Conservation (phyloP, 805 yeast genomes). For the Maudiozyma serrabonitensis region DNA sequence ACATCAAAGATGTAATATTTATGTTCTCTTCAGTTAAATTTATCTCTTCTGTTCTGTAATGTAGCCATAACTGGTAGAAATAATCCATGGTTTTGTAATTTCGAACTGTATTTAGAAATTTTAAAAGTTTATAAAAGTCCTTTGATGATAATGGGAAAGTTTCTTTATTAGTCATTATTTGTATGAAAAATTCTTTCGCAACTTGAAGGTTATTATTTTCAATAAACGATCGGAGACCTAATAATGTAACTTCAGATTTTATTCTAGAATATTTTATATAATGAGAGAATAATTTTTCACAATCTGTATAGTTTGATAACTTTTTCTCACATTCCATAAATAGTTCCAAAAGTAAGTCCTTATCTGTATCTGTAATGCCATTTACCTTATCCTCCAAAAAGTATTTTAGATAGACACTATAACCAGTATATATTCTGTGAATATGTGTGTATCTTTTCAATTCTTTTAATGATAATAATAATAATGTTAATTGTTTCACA, state of each 20-base stretch:
- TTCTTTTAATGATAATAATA: constrained; percentile 9
- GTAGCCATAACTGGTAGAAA: constrained; percentile 18
- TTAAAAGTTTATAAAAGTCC: constrained; percentile 14
- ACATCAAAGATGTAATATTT: constrained; percentile 10
- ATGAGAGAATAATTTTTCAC: constrained; percentile 22
- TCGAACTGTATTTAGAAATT: constrained; percentile 9
- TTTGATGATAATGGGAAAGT: constrained; percentile 17
- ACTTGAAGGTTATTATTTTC: constrained; percentile 20
- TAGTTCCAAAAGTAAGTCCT: constrained; percentile 9
- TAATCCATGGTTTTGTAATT: constrained; percentile 15
- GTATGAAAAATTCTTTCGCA: constrained; percentile 26
- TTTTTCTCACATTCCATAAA: constrained; percentile 13
- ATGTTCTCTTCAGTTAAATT: neutral
- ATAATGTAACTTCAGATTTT: constrained; percentile 12
- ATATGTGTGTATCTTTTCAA: constrained; percentile 14
- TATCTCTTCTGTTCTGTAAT: neutral
- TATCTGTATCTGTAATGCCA: neutral
- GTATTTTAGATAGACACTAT: constrained; percentile 5
- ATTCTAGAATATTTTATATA: constrained; percentile 19
- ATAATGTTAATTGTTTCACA: constrained; percentile 9
- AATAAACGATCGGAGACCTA: constrained; percentile 23
- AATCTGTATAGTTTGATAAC: constrained; percentile 14
- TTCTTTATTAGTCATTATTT: constrained; percentile 22
- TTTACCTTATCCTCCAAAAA: neutral
- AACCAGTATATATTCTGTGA: constrained; percentile 13